Conservation (phyloP, 371 early-diverging fungal species). For the Mucor irregularis region DNA sequence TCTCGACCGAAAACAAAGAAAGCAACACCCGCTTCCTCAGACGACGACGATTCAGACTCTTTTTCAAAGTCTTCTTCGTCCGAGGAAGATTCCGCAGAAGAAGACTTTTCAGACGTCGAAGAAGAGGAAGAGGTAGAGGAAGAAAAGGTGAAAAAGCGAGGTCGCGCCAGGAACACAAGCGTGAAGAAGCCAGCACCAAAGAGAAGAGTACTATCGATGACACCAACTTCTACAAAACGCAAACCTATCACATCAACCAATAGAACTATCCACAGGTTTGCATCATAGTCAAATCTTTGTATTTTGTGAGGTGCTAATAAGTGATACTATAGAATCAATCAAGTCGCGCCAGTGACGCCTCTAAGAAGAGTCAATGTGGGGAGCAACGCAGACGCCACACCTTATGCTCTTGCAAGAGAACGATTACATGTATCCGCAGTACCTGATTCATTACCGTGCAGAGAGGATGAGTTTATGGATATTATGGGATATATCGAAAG, state of each 20-base stretch:
- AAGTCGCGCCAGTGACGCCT: conserved; percentile 11
- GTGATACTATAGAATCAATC: conserved; percentile 18
- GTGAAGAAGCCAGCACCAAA: background rate
- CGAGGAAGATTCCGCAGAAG: background rate
- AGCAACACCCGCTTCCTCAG: background rate
- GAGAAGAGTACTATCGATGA: background rate
- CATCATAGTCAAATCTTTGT: no score
- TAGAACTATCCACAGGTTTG: background rate
- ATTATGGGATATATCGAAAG: conserved; percentile 71
- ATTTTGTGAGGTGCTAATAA: background rate
- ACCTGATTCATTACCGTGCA: conserved; percentile 87
- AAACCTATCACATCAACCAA: background rate
- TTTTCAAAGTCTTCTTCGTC: background rate
- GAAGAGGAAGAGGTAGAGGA: no score
- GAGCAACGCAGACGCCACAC: conserved; percentile 18
- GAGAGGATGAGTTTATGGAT: conserved; percentile 86
- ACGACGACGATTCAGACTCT: background rate
- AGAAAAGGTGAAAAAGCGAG: no score
- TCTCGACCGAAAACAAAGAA: background rate
- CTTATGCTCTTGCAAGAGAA: conserved; percentile 71
- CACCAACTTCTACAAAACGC: background rate
- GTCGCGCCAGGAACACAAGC: background rate
- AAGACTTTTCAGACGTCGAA: background rate
- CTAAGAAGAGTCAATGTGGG: conserved; percentile 11
- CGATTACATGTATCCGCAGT: conserved; percentile 87